phyloP scores from a whole-genome alignment of 306 rosid genomes.

The Hylodesmum podocarpum region DNA sequence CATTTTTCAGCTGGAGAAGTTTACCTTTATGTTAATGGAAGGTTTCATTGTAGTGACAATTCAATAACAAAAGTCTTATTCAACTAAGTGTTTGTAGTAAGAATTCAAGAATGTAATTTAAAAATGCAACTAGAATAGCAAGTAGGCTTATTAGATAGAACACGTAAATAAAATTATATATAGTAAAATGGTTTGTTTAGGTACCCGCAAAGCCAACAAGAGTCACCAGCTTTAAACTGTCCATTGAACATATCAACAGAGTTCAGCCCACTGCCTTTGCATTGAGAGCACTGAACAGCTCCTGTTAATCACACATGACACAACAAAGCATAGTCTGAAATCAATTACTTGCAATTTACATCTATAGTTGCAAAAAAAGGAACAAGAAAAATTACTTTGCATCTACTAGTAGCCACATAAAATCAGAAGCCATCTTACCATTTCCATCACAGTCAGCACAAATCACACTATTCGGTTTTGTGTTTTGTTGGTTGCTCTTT shows the following conservation, averaged over 20 bases:
- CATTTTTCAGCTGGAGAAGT: neutral
- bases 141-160: neutral
- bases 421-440: slow-evolving; percentile 41
- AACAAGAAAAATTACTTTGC: neutral
- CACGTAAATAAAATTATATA: neutral
- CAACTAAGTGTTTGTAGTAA: neutral
- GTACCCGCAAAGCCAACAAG: slow-evolving; percentile 65
- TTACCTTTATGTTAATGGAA: neutral
- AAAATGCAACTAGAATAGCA: neutral
- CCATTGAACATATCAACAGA: slow-evolving; percentile 53
- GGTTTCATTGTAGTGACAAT: neutral
- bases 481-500: slow-evolving; percentile 38
- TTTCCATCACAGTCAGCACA: slow-evolving; percentile 85
- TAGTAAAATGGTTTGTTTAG: neutral
- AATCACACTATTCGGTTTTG: slow-evolving; percentile 70
- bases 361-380: neutral
- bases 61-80: neutral
- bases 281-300: slow-evolving; percentile 56
- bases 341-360: neutral
- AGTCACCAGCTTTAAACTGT: slow-evolving; percentile 53
- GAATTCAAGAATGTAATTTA: neutral
- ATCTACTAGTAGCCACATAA: neutral
- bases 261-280: slow-evolving; percentile 58
- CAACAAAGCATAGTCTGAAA: neutral
- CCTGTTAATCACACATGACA: slow-evolving; percentile 37